Evolutionary conservation across 495 filamentous ascomycete genomes (phyloP).

Genomic region (Penicillium malachiteum): DNA sequence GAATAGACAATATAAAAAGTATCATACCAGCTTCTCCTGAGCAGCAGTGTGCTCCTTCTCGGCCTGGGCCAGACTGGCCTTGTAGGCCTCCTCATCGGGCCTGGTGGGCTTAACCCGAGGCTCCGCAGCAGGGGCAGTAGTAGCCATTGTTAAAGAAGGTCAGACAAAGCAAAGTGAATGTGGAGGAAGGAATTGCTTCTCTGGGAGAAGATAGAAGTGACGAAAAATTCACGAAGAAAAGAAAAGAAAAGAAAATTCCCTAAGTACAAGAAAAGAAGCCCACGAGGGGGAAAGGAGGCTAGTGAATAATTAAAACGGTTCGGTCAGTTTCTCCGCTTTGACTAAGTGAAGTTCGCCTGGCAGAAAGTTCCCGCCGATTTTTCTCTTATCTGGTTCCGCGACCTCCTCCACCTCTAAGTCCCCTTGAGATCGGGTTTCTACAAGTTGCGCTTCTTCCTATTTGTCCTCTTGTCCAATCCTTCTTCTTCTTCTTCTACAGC

Average conservation of each 20-base stretch:
- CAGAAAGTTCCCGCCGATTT: slow-evolving; percentile 39
- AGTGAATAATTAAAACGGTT: slow-evolving; percentile 29
- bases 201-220: slow-evolving; percentile 11
- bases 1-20: slow-evolving; percentile 2
- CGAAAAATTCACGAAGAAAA: slow-evolving; percentile 9
- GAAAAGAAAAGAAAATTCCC: slow-evolving; percentile 13
- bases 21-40: slow-evolving; percentile 75
- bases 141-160: slow-evolving; percentile 33
- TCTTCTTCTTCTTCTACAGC: not conserved
- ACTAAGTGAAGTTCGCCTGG: slow-evolving; percentile 15
- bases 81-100: slow-evolving; percentile 53
- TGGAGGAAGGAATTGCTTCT: slow-evolving; percentile 6
- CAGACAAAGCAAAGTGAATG: slow-evolving; percentile 13
- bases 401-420: slow-evolving; percentile 1
- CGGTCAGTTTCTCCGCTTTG: slow-evolving; percentile 34
- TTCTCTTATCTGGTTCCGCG: slow-evolving; percentile 20
- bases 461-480: not conserved
- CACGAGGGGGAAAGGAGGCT: slow-evolving; percentile 27
- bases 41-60: slow-evolving; percentile 78
- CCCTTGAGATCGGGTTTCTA: slow-evolving; percentile 1
- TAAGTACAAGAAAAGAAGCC: slow-evolving; percentile 10
- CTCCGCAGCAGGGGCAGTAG: slow-evolving; percentile 42
- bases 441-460: not conserved
- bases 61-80: slow-evolving; percentile 68
- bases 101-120: slow-evolving; percentile 51